These are phyloP conservation scores for Trichoderma pleuroti DNA, from an alignment of 2,329 filamentous ascomycete genomes.

Conservation along the genomic window DNA sequence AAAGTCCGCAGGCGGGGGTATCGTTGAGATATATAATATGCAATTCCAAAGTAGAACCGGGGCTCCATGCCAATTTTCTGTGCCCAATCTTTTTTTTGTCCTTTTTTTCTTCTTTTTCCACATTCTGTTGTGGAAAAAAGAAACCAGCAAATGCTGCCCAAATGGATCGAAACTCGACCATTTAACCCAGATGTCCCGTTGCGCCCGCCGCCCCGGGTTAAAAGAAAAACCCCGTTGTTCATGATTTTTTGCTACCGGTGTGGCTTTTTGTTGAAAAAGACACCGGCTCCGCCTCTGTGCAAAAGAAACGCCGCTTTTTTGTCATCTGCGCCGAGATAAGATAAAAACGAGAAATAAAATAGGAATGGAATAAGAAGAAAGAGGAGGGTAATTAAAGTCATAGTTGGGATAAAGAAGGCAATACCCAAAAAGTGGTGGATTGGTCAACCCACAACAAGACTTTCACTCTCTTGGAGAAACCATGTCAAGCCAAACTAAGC, in stretches of 20 bases:
- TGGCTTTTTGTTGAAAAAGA: slow-evolving; percentile 44
- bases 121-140: neutral
- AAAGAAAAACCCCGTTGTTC: neutral
- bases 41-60: slow-evolving; percentile 29
- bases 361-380: slow-evolving; percentile 18
- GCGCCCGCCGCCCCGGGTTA: slow-evolving; percentile 19
- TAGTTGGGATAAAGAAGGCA: neutral
- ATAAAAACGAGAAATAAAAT: neutral
- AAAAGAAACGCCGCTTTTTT: slow-evolving; percentile 12
- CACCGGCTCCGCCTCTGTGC: slow-evolving; percentile 26
- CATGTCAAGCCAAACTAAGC: neutral
- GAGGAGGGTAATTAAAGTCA: neutral
- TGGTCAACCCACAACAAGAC: neutral
- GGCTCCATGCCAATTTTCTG: slow-evolving; percentile 11
- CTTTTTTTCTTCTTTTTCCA: neutral
- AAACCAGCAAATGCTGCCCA: neutral
- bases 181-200: slow-evolving; percentile 10
- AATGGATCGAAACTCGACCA: slow-evolving; percentile 1
- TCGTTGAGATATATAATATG: slow-evolving; percentile 40
- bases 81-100: neutral
- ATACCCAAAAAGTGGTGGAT: neutral
- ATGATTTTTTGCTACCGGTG: slow-evolving; percentile 28
- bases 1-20: slow-evolving; percentile 32
- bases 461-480: neutral
- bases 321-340: neutral